Evolutionary conservation across 202 grass and related monocot species (phyloP).

Genomic region (Elaeis oleifera): DNA sequence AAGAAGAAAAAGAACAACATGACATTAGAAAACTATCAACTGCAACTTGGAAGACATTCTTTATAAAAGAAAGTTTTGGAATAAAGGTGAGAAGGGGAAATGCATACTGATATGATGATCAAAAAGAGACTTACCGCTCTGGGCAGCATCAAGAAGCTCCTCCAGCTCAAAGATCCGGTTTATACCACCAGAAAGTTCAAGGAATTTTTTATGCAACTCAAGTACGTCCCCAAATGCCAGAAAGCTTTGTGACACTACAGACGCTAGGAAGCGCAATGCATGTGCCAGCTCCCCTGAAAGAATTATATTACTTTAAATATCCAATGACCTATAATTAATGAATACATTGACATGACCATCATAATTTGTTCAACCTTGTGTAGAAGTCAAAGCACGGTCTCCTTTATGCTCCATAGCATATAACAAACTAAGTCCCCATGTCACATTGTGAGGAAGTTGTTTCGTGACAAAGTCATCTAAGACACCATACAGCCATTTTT

Average conservation of each 20-base stretch:
- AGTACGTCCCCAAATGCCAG: constrained; percentile 95
- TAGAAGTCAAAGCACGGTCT: constrained; percentile 78
- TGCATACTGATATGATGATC: neutral
- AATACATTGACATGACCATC: neutral
- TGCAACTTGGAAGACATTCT: too few species aligned
- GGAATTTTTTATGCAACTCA: constrained; percentile 86
- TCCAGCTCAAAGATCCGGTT: constrained; percentile 94
- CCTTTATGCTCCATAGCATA: constrained; percentile 98
- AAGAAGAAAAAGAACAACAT: neutral
- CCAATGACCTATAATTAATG: too few species aligned
- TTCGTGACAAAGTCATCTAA: constrained; percentile 99
- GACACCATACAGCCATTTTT: constrained; percentile 93
- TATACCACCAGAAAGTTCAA: constrained; percentile 96
- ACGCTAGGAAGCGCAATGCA: constrained; percentile 92
- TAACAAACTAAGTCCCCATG: constrained; percentile 91
- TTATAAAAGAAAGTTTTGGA: too few species aligned
- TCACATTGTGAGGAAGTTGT: constrained; percentile 97
- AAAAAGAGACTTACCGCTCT: constrained; percentile 56
- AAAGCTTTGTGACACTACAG: constrained; percentile 98
- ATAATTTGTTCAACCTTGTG: constrained; percentile 59
- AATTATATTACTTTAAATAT: constrained; percentile 10
- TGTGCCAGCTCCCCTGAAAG: constrained; percentile 84
- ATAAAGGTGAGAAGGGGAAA: too few species aligned
- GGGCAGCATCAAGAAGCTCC: constrained; percentile 54
- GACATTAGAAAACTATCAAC: too few species aligned